Evolutionary conservation across 2,329 filamentous ascomycete species (phyloP).

Genomic region (Fusarium sp.): DNA sequence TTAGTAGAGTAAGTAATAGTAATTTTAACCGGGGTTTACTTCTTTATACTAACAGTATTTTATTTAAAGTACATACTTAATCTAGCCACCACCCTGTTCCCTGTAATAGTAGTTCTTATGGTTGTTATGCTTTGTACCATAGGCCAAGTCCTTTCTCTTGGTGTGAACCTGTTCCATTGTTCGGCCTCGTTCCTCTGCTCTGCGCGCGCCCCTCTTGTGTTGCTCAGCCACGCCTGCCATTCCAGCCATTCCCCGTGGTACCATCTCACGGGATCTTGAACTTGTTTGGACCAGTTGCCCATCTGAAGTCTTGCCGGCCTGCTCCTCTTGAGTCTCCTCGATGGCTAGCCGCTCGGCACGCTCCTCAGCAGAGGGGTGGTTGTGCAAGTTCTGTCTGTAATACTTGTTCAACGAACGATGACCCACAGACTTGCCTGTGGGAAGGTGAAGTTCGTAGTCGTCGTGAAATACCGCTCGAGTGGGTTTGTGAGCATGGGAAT

Average conservation of each 20-base stretch:
- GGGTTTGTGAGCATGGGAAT: conserved; percentile 82
- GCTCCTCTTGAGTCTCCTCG: conserved; percentile 50
- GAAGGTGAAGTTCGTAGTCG: conserved; percentile 92
- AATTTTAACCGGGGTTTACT: too few species aligned
- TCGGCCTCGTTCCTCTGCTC: conserved; percentile 73
- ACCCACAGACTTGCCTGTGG: conserved; percentile 86
- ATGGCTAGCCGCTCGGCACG: conserved; percentile 73
- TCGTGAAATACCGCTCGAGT: conserved; percentile 83
- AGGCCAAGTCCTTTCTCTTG: conserved; percentile 71
- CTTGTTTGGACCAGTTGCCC: conserved; percentile 50
- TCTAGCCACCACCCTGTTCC: conserved; percentile 56
- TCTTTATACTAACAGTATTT: too few species aligned
- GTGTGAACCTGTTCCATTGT: conserved; percentile 70
- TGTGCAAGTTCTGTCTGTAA: conserved; percentile 90
- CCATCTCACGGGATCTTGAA: conserved; percentile 62
- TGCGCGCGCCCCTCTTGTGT: conserved; percentile 74
- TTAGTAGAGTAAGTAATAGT: too few species aligned
- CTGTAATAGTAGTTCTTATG: conserved; percentile 71
- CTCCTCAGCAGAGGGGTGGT: conserved; percentile 81
- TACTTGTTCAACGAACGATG: conserved; percentile 89
- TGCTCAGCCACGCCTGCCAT: conserved; percentile 81
- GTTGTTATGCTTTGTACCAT: conserved; percentile 78
- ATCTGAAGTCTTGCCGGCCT: conserved; percentile 47
- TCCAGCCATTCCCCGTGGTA: conserved; percentile 76
- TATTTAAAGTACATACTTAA: too few species aligned